Percentiles rank a stretch among this genome's conserved stretches.
phyloP scores from a whole-genome alignment of 1,284 basidiomycete species.

The Cryptococcus wingfieldii region DNA sequence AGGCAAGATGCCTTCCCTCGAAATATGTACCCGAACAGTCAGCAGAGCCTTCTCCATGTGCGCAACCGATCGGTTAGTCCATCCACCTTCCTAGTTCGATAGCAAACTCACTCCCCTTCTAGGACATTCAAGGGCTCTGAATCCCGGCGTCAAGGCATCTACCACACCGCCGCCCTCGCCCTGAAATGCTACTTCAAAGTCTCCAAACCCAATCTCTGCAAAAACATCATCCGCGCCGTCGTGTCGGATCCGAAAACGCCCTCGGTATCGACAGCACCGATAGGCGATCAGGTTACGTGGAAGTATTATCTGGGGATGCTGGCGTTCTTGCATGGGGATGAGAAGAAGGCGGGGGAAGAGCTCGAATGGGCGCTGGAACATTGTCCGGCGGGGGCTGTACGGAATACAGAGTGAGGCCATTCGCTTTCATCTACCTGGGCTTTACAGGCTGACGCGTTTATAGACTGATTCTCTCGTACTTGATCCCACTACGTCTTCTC shows the following conservation, averaged over 20 bases:
- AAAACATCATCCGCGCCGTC: conserved; percentile 86
- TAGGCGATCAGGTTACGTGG: conserved; percentile 85
- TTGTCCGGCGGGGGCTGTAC: conserved; percentile 63
- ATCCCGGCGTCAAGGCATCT: conserved; percentile 89
- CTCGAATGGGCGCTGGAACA: conserved; percentile 75
- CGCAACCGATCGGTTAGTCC: conserved; percentile 73
- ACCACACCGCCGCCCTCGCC: conserved; percentile 86
- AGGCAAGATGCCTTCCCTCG: conserved; percentile 64
- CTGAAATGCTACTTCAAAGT: conserved; percentile 94
- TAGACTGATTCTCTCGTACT: conserved; percentile 82
- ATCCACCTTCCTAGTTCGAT: neutral
- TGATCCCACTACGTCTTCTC: conserved; percentile 81
- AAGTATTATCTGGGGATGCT: conserved; percentile 91
- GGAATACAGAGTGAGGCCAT: conserved; percentile 71
- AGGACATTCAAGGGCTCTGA: conserved; percentile 64
- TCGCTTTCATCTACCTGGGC: neutral
- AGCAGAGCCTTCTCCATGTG: conserved; percentile 90
- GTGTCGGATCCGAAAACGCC: conserved; percentile 81
- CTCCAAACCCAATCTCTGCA: conserved; percentile 81
- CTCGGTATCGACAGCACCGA: conserved; percentile 67
- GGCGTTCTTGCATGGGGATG: conserved; percentile 88
- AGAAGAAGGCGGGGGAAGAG: conserved; percentile 77
- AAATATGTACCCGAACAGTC: conserved; percentile 84
- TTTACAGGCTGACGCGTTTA: neutral
- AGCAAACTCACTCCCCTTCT: neutral